Evolutionary conservation across 73 alveolate genomes (phyloP).

Genomic region (Durusdinium trenchii): DNA sequence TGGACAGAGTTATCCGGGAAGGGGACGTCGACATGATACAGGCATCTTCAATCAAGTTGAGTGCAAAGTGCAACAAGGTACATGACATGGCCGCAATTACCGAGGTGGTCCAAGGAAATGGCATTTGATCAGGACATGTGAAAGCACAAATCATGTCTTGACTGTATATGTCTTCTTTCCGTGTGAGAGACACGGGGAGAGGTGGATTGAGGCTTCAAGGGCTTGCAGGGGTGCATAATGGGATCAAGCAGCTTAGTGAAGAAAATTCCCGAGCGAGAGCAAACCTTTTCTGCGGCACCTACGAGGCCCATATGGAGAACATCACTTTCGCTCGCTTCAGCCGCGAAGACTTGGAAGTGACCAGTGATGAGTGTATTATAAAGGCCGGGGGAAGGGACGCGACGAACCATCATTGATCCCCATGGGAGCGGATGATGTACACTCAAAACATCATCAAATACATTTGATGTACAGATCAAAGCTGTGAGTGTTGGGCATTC

Average conservation of each 20-base stretch:
- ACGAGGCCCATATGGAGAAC: conserved; percentile 81
- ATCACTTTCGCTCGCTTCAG: conserved; percentile 56
- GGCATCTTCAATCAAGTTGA: too few relatives aligned
- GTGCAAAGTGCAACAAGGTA: too few relatives aligned
- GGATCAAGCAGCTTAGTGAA: too few relatives aligned
- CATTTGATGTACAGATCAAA: background rate
- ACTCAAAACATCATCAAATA: background rate
- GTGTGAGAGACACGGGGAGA: too few relatives aligned
- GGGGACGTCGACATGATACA: conserved; percentile 88
- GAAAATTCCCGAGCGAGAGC: too few relatives aligned
- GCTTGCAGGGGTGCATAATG: too few relatives aligned
- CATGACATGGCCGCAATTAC: too few relatives aligned
- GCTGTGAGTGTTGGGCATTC: background rate
- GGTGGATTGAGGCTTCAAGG: too few relatives aligned
- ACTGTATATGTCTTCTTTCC: background rate
- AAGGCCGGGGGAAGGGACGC: conserved; percentile 28
- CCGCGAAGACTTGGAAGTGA: conserved; percentile 66
- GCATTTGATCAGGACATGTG: too few relatives aligned
- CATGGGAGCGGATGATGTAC: background rate
- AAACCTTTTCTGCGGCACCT: too few relatives aligned
- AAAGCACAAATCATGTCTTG: background rate
- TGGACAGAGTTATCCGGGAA: conserved; percentile 80
- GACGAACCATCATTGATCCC: too few relatives aligned
- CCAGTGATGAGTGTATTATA: conserved; percentile 83
- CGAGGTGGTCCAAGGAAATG: too few relatives aligned